Evolutionary conservation across 805 yeast species (phyloP).

Genomic region (Saccharomyces mikatae): DNA sequence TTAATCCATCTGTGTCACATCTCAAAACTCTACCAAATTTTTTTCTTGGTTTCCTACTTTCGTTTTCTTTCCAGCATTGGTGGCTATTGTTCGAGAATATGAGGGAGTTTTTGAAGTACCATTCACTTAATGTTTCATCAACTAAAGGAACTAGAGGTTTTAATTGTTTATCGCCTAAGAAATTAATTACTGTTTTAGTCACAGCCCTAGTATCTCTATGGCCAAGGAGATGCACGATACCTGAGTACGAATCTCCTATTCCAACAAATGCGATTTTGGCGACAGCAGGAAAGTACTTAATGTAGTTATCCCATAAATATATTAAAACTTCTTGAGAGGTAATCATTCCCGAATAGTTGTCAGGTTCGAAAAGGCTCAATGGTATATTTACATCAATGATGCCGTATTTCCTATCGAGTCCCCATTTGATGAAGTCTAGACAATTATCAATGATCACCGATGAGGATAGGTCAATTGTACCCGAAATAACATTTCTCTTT

Average conservation of each 20-base stretch:
- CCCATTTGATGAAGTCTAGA: slow-evolving; percentile 62
- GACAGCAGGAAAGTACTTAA: slow-evolving; percentile 60
- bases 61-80: slow-evolving; percentile 66
- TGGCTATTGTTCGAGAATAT: slow-evolving; percentile 70
- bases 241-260: slow-evolving; percentile 81
- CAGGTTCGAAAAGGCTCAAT: slow-evolving; percentile 38
- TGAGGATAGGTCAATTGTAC: slow-evolving; percentile 62
- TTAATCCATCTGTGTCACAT: slow-evolving; percentile 63
- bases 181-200: slow-evolving; percentile 64
- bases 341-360: slow-evolving; percentile 51
- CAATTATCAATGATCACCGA: slow-evolving; percentile 75
- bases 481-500: slow-evolving; percentile 67
- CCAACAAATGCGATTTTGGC: slow-evolving; percentile 74
- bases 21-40: slow-evolving; percentile 85
- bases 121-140: slow-evolving; percentile 83
- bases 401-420: slow-evolving; percentile 52
- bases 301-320: slow-evolving; percentile 85
- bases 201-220: slow-evolving; percentile 62
- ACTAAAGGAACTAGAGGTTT: slow-evolving; percentile 76
- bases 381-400: slow-evolving; percentile 82
- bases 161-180: slow-evolving; percentile 59
- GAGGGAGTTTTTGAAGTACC: slow-evolving; percentile 83
- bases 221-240: slow-evolving; percentile 79
- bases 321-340: slow-evolving; percentile 70
- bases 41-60: slow-evolving; percentile 69